Evolutionary conservation across 305 asterid species (phyloP), one percentile per base, ranked within the genome.

Genomic region (Ajuga reptans): DNA sequence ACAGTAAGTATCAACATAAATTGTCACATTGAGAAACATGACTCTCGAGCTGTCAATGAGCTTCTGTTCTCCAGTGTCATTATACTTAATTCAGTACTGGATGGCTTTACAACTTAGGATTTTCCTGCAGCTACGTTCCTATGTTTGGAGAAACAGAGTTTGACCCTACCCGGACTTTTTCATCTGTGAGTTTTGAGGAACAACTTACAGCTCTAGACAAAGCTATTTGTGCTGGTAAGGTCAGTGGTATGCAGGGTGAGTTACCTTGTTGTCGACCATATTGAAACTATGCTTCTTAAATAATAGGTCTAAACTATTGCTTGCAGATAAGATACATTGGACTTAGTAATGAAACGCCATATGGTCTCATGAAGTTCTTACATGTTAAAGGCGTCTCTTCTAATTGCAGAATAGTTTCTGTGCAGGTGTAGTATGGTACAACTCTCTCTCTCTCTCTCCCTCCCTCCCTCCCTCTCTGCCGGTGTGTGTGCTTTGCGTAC

Each of bases 61-160:
- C 64, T 74, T 72, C 45, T 66, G 51, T 12, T 10, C 24, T 74
- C 27, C 47, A 18, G 42, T 34, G n/a, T 53, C 39, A 18, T 24
- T 33, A 56, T 58, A 50, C 24, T 10, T 31, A 43, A 21, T 9
- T 52, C 7, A 18, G 51, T 31, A 43, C 17, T 45, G 27, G 37
- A 39, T 63, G 42, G 18, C 62, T 18, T 73, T 64, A 42, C 55
- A 59, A 39, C 64, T 29, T 9, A 53, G 36, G 69, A 70, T 59
- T 66, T 75, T 75, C 72, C 77, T 82, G 81, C 91, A 92, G 98
- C 64, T 92, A 91, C 72, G 89, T 83, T 62, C 97, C 97, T 15
- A 89, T 92, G 96, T 92, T 92, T 82, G 98, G 98, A 71, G 98
- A 89, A 83, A 85, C 84, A 62, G 90, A 83, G 68, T 92, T 86